Evolutionary conservation across 768 basidiomycete species (phyloP).

Genomic region (Psilocybe cyanescens): DNA sequence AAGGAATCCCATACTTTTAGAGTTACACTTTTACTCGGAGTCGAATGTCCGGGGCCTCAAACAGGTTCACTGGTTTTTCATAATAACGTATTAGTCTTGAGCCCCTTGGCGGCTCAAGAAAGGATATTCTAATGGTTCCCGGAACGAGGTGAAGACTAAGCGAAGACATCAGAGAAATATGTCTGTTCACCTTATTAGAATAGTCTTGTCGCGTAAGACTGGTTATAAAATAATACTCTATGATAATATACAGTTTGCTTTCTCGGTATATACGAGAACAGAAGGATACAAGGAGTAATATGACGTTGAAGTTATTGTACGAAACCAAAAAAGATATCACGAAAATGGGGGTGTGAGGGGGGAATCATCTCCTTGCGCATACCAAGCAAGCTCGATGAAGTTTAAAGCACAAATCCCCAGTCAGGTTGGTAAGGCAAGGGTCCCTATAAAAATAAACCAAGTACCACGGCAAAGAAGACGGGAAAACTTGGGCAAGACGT

Average conservation of each 20-base stretch:
- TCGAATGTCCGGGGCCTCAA: no score
- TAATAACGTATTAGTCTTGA: no score
- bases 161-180: no score
- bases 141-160: not conserved
- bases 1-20: no score
- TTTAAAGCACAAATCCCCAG: constrained; percentile 12
- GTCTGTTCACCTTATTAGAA: no score
- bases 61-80: no score
- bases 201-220: constrained; percentile 7
- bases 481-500: constrained; percentile 11
- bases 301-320: constrained; percentile 17
- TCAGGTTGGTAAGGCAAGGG: constrained; percentile 18
- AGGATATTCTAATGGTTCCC: not conserved
- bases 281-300: constrained; percentile 35
- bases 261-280: constrained; percentile 38
- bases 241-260: constrained; percentile 41
- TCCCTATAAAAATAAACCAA: constrained; percentile 49
- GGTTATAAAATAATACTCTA: constrained; percentile 39
- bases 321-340: constrained; percentile 11
- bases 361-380: constrained; percentile 4
- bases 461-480: constrained; percentile 33
- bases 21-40: no score
- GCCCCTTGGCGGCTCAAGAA: no score
- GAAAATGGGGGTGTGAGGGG: constrained; percentile 7
- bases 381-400: constrained; percentile 6